phyloP scores from a whole-genome alignment of 371 early-diverging fungal genomes.

The Smittium culicis region DNA sequence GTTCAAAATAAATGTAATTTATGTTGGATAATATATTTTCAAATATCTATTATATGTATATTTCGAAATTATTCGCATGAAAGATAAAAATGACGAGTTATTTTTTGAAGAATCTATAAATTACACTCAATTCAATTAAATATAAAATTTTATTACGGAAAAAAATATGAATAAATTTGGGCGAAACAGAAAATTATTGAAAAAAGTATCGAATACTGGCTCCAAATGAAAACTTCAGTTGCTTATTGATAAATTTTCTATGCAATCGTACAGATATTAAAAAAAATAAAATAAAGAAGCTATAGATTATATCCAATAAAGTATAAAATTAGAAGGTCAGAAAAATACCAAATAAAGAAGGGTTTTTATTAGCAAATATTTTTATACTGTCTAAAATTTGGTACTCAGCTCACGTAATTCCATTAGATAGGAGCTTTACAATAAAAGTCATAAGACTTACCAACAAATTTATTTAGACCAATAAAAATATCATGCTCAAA shows the following conservation, averaged over 20 bases:
- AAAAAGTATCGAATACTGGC: background rate
- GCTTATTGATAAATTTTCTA: background rate
- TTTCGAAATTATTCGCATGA: slow-evolving; percentile 4
- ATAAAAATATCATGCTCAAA: background rate
- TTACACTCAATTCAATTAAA: too few species aligned
- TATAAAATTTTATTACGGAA: too few species aligned
- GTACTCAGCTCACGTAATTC: background rate
- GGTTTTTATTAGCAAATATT: background rate
- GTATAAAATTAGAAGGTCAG: background rate
- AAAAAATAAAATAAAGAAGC: background rate
- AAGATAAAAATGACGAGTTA: background rate
- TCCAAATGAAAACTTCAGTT: background rate
- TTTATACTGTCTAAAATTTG: background rate
- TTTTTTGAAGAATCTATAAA: background rate
- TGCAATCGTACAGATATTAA: background rate
- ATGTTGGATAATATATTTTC: background rate
- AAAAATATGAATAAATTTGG: too few species aligned
- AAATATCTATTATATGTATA: slow-evolving; percentile 10
- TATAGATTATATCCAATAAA: background rate
- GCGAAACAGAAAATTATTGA: background rate
- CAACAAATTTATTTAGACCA: background rate
- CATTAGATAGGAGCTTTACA: background rate
- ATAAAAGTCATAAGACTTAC: background rate
- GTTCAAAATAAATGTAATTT: background rate
- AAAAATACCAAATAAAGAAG: background rate